phyloP scores from a whole-genome alignment of 139 green algal species.

The Coelastrella sp. region DNA sequence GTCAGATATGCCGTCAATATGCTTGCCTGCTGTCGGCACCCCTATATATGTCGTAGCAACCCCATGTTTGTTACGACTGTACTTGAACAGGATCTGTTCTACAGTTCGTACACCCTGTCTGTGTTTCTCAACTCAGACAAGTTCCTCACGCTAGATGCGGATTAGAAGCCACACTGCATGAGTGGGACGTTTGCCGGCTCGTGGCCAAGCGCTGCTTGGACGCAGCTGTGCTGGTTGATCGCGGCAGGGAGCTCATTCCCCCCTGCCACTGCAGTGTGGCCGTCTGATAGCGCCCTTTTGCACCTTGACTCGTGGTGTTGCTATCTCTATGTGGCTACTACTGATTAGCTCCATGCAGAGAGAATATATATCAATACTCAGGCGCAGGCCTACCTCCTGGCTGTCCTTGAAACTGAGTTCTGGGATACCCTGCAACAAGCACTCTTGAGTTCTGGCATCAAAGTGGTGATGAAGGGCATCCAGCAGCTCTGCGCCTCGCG shows the following conservation, averaged over 20 bases:
- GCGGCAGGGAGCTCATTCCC: conserved; percentile 12
- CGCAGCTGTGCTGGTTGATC: neutral
- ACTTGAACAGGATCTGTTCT: conserved; percentile 90
- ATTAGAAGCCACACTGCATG: conserved; percentile 55
- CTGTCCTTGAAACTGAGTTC: too few species aligned
- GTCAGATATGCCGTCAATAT: neutral
- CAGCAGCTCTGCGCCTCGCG: too few species aligned
- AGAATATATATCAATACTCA: too few species aligned
- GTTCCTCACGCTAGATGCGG: conserved; percentile 71
- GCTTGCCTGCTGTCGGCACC: neutral
- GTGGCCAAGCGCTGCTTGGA: conserved; percentile 21
- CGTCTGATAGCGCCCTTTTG: neutral
- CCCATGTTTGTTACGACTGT: conserved; percentile 67
- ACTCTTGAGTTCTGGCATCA: too few species aligned
- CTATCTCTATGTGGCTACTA: neutral
- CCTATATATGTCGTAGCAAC: neutral
- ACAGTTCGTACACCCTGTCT: conserved; percentile 84
- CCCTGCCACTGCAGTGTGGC: conserved; percentile 14
- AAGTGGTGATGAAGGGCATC: too few species aligned
- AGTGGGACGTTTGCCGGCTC: conserved; percentile 58
- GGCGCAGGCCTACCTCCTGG: too few species aligned
- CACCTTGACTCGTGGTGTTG: conserved; percentile 25
- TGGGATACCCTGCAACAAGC: too few species aligned
- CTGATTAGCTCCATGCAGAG: neutral
- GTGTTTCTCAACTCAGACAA: conserved; percentile 78